Evolutionary conservation across 257 asterid species (phyloP).

Genomic region (Fraxinus excelsior): DNA sequence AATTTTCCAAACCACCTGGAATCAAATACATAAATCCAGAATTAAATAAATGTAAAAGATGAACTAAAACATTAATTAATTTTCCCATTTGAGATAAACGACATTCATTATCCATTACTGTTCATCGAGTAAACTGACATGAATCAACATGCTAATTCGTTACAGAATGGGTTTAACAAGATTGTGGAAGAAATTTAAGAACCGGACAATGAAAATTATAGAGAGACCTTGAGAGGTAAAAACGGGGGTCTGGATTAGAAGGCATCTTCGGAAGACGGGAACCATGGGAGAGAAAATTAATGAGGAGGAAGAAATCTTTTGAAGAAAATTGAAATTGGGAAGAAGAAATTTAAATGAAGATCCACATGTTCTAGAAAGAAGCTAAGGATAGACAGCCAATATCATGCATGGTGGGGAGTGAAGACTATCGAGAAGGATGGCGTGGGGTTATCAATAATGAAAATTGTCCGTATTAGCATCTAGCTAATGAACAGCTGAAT

Average conservation of each 20-base stretch:
- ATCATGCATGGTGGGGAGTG: not conserved
- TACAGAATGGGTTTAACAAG: not conserved
- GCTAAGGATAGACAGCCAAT: not conserved
- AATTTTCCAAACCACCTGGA: conserved; percentile 72
- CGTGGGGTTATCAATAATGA: not conserved
- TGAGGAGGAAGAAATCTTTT: not conserved
- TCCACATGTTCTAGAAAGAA: not conserved
- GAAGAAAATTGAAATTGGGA: not conserved
- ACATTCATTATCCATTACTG: not conserved
- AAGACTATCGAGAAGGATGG: not conserved
- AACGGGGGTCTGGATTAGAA: conserved; percentile 49
- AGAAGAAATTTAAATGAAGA: not conserved
- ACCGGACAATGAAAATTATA: not conserved
- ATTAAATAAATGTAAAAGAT: not conserved
- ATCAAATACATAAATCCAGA: not conserved
- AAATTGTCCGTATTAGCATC: too few species aligned
- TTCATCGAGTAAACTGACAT: not conserved
- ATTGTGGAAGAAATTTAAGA: not conserved
- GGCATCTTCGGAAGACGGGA: conserved; percentile 55
- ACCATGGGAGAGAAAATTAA: conserved; percentile 57
- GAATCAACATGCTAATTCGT: not conserved
- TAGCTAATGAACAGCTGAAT: too few species aligned
- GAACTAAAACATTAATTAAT: not conserved
- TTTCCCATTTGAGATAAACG: not conserved
- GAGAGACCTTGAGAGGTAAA: conserved; percentile 54